Evolutionary conservation across 805 yeast genomes (phyloP), one percentile per base, ranked within the genome.

Genomic region (Sporopachydermia lactativora): DNA sequence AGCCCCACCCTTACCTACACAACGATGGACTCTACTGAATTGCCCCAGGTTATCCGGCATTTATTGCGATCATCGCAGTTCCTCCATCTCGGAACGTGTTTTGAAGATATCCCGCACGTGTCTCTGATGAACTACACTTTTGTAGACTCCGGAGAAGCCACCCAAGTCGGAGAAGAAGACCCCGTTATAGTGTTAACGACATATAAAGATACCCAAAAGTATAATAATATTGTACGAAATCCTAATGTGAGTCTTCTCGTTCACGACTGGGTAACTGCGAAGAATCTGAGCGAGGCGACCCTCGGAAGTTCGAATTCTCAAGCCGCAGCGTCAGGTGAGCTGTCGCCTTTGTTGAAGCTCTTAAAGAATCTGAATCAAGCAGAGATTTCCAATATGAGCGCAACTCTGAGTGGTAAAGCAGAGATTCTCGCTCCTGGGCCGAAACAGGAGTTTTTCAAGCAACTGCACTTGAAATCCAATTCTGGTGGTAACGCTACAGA

Each of bases 121-220:
- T 73, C 92, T 15, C 66, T 89, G 47, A 89, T 89, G 97, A 89
- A 84, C 60, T 89, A 83, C 59, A 77, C 88, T 3, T 83, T 76
- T 54, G 59, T 79, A 2, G 53, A 55, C 36, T 42, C 56, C 13
- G 52, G 57, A 16, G 37, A 19, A 15, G 35, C 17, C 4, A 15
- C 40, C 34, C 41, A 13, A 28, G 46, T 28, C 14, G 46, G 36
- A n/a, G 40, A 8, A 31, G 17, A 11, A n/a, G 40, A 31, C 11
- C 38, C 38, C 15, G 16, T 8, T 17, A 11, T 19, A 8, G 36
- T 8, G 14, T 14, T 17, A 19, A 14, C 41, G 2, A 76, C 94
- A 1, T 77, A 77, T 1, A 71, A 69, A 43, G 60, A 70, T 41
- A 84, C 96, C 5, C 74, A 75, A 44, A 89, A 88, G 60, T 83